Conservation (phyloP, 495 filamentous ascomycete species). For the Penicillium taxi region DNA sequence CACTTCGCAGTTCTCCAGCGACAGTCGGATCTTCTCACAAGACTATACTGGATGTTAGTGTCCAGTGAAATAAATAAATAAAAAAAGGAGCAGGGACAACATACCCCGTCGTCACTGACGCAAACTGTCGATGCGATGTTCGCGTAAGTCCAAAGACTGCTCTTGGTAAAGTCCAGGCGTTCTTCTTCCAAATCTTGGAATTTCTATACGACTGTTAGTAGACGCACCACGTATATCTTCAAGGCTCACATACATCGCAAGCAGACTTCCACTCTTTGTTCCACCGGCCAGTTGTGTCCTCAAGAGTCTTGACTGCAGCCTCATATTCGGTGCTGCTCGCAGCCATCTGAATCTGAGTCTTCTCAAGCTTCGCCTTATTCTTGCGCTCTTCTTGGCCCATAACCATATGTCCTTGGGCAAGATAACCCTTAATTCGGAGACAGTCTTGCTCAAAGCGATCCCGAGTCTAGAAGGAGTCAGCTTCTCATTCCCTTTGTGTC, state of each 20-base stretch:
- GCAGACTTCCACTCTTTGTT: conserved; percentile 97
- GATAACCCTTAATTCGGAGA: conserved; percentile 94
- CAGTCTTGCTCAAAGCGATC: conserved; percentile 97
- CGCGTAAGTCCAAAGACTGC: conserved; percentile 93
- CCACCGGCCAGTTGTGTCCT: conserved; percentile 93
- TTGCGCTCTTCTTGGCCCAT: conserved; percentile 99
- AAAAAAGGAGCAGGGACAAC: no score
- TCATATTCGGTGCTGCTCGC: conserved; percentile 91
- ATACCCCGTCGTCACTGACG: conserved; percentile 87
- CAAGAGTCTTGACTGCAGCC: conserved; percentile 79
- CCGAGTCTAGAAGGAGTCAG: conserved; percentile 50
- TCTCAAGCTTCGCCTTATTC: conserved; percentile 98
- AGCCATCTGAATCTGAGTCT: conserved; percentile 92
- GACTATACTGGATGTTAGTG: no score
- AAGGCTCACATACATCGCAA: conserved; percentile 57
- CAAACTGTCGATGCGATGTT: conserved; percentile 98
- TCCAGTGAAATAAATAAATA: no score
- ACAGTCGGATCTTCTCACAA: conserved; percentile 93
- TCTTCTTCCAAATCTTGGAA: conserved; percentile 99
- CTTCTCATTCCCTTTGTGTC: no score
- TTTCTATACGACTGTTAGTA: conserved; percentile 51
- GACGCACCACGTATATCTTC: neutral
- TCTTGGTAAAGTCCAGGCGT: conserved; percentile 91
- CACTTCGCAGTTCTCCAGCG: conserved; percentile 90
- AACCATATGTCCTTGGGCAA: conserved; percentile 99